These are phyloP conservation scores for Daldinia vernicosa DNA, from an alignment of 495 filamentous ascomycete species.

Conservation along the genomic window DNA sequence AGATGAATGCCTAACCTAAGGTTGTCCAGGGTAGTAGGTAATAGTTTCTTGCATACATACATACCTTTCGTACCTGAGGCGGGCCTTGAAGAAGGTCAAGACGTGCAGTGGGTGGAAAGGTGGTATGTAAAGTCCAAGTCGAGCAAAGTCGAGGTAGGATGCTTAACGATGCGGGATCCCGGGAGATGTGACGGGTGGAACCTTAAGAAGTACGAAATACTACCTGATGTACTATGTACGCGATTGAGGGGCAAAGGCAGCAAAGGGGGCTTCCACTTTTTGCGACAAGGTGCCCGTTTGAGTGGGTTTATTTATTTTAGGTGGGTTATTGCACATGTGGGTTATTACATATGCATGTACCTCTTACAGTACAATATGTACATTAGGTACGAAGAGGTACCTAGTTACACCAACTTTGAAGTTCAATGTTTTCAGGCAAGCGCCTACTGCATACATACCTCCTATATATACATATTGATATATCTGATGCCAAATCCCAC, in stretches of 20 bases:
- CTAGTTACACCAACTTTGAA: background rate
- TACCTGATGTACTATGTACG: constrained; percentile 18
- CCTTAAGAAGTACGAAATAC: constrained; percentile 28
- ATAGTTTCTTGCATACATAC: constrained; percentile 32
- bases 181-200: constrained; percentile 39
- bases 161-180: constrained; percentile 36
- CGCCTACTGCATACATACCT: background rate
- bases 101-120: constrained; percentile 12
- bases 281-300: background rate
- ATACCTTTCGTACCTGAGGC: constrained; percentile 31
- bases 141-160: constrained; percentile 10
- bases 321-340: background rate
- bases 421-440: background rate
- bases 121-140: constrained; percentile 9
- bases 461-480: no score
- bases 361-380: no score
- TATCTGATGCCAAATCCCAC: background rate
- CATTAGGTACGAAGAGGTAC: no score
- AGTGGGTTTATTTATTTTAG: background rate
- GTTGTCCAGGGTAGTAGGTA: constrained; percentile 4
- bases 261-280: background rate
- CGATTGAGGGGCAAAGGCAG: constrained; percentile 5
- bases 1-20: constrained; percentile 28
- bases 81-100: constrained; percentile 11
- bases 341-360: no score